phyloP scores from a whole-genome alignment of 768 basidiomycete species.

The Auricularia sp. region DNA sequence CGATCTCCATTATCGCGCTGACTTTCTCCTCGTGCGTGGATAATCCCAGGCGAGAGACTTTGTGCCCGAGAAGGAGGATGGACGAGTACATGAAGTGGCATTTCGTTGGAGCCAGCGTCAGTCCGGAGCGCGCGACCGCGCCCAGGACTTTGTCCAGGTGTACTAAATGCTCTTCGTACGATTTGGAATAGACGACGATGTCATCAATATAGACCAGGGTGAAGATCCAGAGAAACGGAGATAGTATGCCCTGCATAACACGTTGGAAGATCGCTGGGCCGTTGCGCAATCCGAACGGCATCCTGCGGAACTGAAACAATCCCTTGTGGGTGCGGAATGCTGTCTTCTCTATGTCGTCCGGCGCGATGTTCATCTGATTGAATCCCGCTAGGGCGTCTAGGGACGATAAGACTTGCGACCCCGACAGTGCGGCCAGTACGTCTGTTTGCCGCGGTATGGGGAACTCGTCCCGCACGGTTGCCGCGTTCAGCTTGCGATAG shows the following conservation, averaged over 20 bases:
- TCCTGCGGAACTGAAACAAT: conserved; percentile 29
- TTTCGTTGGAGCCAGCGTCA: conserved; percentile 13
- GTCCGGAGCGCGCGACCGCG: conserved; percentile 3
- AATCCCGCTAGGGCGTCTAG: conserved; percentile 31
- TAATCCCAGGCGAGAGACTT: conserved; percentile 21
- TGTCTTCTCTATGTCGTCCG: conserved; percentile 22
- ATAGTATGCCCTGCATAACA: conserved; percentile 28
- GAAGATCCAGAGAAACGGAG: conserved; percentile 2
- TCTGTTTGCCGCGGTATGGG: conserved; percentile 19
- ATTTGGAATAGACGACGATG: conserved; percentile 16
- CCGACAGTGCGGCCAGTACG: conserved; percentile 21
- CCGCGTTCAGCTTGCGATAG: conserved; percentile 20
- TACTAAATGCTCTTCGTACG: conserved; percentile 18
- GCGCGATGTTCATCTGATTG: conserved; percentile 25
- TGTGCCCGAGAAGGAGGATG: conserved; percentile 15
- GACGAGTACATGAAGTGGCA: conserved; percentile 22
- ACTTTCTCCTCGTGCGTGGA: conserved; percentile 30
- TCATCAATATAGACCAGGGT: conserved; percentile 8
- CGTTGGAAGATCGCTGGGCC: conserved; percentile 2
- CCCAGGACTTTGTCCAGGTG: conserved; percentile 14
- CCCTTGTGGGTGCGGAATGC: conserved; percentile 31
- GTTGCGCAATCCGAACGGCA: conserved; percentile 30
- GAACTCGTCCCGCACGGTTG: conserved; percentile 19
- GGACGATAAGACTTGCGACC: conserved; percentile 22
- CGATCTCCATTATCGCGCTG: conserved; percentile 21